phyloP scores from a whole-genome alignment of 306 rosid species.

The barrel medic (Medicago truncatula) region MtrunA17r5.0-ANR NC_053048.1:42583001-42583500 shows the following conservation, averaged over 20 bases:
- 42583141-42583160: constrained; percentile 2
- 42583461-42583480: constrained; percentile 59
- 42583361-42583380: constrained; percentile 69
- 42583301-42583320: constrained; percentile 9
- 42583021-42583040: constrained; percentile 18
- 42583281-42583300: background rate
- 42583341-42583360: background rate
- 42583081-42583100: constrained; percentile 22
- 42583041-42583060: background rate
- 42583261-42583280: constrained; percentile 29
- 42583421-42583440: constrained; percentile 94
- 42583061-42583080: background rate
- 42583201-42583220: constrained; percentile 1
- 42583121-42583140: constrained; percentile 10
- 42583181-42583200: constrained; percentile 28
- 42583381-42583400: constrained; percentile 87
- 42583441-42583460: constrained; percentile 65
- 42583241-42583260: background rate
- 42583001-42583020: background rate
- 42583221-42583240: constrained; percentile 8
- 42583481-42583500: background rate
- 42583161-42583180: background rate
- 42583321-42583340: background rate
- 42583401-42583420: constrained; percentile 87
- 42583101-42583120: constrained; percentile 29